These are phyloP conservation scores for Fusarium vanettenii DNA, from an alignment of 2,329 filamentous ascomycete species.

Conservation along the genomic window DNA sequence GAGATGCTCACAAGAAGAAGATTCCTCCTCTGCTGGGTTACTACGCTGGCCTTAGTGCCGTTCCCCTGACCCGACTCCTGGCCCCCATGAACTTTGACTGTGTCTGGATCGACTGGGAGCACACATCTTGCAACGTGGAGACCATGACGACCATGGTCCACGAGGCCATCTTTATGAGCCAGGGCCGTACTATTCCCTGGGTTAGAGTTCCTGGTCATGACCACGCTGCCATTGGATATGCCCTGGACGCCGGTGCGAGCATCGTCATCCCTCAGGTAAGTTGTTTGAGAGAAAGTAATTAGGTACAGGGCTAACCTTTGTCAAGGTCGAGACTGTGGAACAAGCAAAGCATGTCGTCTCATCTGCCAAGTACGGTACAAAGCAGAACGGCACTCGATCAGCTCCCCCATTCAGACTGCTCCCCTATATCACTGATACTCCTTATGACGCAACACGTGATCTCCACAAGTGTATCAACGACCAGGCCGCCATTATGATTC, in stretches of 20 bases:
- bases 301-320: background rate
- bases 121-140: slow-evolving; percentile 57
- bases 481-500: slow-evolving; percentile 61
- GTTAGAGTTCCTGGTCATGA: slow-evolving; percentile 60
- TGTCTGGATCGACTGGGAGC: slow-evolving; percentile 62
- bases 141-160: slow-evolving; percentile 64
- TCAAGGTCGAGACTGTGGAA: slow-evolving; percentile 57
- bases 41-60: slow-evolving; percentile 54
- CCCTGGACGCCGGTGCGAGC: slow-evolving; percentile 61
- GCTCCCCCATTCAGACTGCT: slow-evolving; percentile 57
- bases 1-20: slow-evolving; percentile 58
- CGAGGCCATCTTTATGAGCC: slow-evolving; percentile 58
- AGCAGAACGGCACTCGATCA: slow-evolving; percentile 55
- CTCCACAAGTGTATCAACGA: slow-evolving; percentile 56
- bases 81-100: slow-evolving; percentile 57
- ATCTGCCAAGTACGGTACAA: slow-evolving; percentile 57
- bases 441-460: slow-evolving; percentile 47
- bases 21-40: slow-evolving; percentile 57
- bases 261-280: slow-evolving; percentile 56
- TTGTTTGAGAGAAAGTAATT: background rate
- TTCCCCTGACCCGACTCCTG: slow-evolving; percentile 54
- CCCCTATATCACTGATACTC: slow-evolving; percentile 53
- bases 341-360: slow-evolving; percentile 57
- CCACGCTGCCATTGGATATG: slow-evolving; percentile 59
- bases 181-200: slow-evolving; percentile 57